Percentiles rank a stretch among this genome's conserved stretches.
These are phyloP conservation scores for Phaffomyces thermotolerans DNA, from an alignment of 805 yeast genomes.

Conservation along the genomic window DNA sequence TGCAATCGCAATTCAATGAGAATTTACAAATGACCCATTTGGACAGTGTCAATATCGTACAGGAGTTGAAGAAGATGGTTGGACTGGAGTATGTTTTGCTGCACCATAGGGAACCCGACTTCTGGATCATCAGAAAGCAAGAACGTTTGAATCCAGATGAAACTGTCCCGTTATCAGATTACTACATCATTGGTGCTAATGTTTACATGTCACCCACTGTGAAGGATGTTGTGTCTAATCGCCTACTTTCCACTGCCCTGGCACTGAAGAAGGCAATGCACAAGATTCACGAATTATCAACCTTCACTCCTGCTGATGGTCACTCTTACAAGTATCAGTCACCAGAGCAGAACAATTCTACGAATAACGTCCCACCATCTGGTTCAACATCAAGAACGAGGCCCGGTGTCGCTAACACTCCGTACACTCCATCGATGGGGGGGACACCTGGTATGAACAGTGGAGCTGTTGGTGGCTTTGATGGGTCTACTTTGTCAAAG, in stretches of 20 bases:
- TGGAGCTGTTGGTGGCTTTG: background rate
- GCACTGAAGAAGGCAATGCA: conserved; percentile 40
- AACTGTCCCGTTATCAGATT: conserved; percentile 57
- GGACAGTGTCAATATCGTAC: conserved; percentile 33
- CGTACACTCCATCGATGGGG: conserved; percentile 18
- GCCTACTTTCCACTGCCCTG: conserved; percentile 35
- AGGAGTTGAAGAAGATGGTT: conserved; percentile 64
- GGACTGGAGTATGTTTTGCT: conserved; percentile 83
- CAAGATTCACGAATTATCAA: conserved; percentile 40
- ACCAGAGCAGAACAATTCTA: background rate
- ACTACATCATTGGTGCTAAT: conserved; percentile 85
- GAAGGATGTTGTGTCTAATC: conserved; percentile 62
- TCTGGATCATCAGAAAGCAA: conserved; percentile 88
- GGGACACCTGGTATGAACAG: background rate
- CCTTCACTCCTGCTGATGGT: conserved; percentile 56
- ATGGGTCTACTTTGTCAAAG: conserved; percentile 4
- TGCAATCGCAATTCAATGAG: conserved; percentile 86
- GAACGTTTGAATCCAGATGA: conserved; percentile 47
- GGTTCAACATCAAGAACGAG: conserved; percentile 10
- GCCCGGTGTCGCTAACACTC: conserved; percentile 21
- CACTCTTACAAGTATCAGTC: conserved; percentile 35
- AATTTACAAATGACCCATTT: conserved; percentile 24
- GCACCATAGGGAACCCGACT: conserved; percentile 76
- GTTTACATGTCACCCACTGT: conserved; percentile 85
- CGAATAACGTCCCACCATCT: background rate